A percentile compares a stretch with the other conserved stretches of the same genome.
Evolutionary conservation across 2,329 filamentous ascomycete species (phyloP).

Genomic region (Ophiocordyceps camponoti-saundersi): DNA sequence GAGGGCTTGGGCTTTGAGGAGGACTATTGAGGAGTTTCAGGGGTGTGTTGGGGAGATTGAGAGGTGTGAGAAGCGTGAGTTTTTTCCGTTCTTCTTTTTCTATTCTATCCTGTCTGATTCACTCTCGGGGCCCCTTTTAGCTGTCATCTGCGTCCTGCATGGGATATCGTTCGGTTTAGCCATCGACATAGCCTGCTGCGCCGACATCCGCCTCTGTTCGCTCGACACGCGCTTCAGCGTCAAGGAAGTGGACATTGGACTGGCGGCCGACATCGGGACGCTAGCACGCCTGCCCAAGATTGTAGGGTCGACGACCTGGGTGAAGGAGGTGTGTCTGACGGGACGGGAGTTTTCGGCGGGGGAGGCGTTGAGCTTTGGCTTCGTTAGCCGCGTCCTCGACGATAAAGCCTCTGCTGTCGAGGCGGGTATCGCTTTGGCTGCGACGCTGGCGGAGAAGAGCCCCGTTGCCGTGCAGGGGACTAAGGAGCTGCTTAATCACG

Average conservation of each 20-base stretch:
- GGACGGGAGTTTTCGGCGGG: conserved; percentile 52
- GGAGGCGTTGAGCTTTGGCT: conserved; percentile 54
- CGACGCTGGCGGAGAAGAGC: conserved; percentile 58
- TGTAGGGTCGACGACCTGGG: conserved; percentile 55
- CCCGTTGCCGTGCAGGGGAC: conserved; percentile 78
- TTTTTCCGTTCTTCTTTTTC: neutral
- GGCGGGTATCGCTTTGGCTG: conserved; percentile 46
- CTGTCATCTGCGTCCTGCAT: conserved; percentile 69
- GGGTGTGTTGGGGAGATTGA: conserved; percentile 60
- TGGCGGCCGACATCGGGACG: conserved; percentile 67
- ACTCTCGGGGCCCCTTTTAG: conserved; percentile 21
- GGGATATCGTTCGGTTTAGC: conserved; percentile 63
- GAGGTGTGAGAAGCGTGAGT: conserved; percentile 71
- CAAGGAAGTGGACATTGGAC: conserved; percentile 69
- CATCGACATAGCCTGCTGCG: conserved; percentile 54
- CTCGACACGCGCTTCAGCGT: conserved; percentile 46
- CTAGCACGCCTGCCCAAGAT: conserved; percentile 56
- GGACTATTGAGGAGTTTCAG: conserved; percentile 67
- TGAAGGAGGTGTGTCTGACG: conserved; percentile 61
- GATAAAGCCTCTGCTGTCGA: conserved; percentile 46
- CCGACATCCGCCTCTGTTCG: conserved; percentile 53
- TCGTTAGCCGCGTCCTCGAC: conserved; percentile 48
- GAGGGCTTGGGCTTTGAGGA: conserved; percentile 41
- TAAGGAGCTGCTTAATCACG: conserved; percentile 73
- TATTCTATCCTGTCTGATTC: neutral